phyloP scores from a whole-genome alignment of 2,329 filamentous ascomycete species.

The Leptoxyphium fumago region DNA sequence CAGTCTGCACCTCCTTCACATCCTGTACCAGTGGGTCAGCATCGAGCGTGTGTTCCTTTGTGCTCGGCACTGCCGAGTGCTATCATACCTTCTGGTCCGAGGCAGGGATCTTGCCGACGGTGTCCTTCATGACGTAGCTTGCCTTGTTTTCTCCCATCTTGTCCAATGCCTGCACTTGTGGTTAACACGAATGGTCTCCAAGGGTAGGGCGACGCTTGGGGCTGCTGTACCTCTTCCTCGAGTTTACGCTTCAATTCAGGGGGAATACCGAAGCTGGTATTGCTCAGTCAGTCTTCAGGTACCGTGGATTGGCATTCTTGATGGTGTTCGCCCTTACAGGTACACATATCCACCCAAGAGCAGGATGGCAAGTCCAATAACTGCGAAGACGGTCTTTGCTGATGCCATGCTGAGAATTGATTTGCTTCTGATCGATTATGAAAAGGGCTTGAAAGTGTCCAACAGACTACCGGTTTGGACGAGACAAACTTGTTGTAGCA shows the following conservation, averaged over 20 bases:
- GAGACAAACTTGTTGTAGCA: no score
- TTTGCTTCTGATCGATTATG: no score
- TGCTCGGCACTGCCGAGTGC: not conserved
- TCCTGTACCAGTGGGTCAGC: slow-evolving; percentile 7
- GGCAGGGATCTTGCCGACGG: slow-evolving; percentile 13
- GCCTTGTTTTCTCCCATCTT: slow-evolving; percentile 40
- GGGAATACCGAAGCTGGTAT: slow-evolving; percentile 29
- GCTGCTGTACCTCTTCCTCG: slow-evolving; percentile 18
- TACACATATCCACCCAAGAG: slow-evolving; percentile 26
- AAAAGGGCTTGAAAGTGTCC: no score
- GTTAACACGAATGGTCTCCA: not conserved
- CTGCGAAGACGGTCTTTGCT: slow-evolving; percentile 10
- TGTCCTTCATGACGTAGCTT: slow-evolving; percentile 19
- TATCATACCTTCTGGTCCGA: not conserved
- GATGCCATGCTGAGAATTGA: slow-evolving; percentile 9
- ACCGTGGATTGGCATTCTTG: no score
- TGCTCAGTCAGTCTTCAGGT: not conserved
- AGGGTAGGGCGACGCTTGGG: not conserved
- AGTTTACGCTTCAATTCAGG: slow-evolving; percentile 31
- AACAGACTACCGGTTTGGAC: no score
- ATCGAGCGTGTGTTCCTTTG: not conserved
- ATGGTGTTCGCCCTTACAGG: slow-evolving; percentile 11
- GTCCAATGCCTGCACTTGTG: slow-evolving; percentile 23
- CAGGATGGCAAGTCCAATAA: slow-evolving; percentile 22
- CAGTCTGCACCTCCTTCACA: slow-evolving; percentile 20